Percentiles rank a stretch among this genome's conserved stretches.
These are phyloP conservation scores for Triticum monococcum DNA, from an alignment of 176 grass and related monocot species.

Conservation along the genomic window DNA sequence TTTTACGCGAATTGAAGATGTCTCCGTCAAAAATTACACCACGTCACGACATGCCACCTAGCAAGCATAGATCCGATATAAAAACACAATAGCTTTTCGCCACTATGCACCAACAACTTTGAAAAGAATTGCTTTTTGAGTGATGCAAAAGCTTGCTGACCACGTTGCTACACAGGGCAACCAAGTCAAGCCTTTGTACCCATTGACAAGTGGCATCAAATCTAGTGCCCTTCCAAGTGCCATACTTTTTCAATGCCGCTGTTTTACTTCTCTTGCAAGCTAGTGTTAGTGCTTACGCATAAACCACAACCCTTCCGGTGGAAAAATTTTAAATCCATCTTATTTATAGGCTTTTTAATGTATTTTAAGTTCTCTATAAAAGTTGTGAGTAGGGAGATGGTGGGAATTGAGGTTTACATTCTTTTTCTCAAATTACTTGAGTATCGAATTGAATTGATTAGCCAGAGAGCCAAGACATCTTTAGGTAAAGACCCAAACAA, in stretches of 20 bases:
- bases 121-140: conserved; percentile 15
- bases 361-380: too few relatives aligned
- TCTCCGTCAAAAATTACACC: not conserved
- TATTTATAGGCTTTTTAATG: too few relatives aligned
- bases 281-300: not conserved
- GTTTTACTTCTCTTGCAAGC: not conserved
- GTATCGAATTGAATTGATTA: too few relatives aligned
- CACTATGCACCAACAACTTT: conserved; percentile 19
- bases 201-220: conserved; percentile 20
- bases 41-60: conserved; percentile 16
- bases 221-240: not conserved
- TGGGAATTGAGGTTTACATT: too few relatives aligned
- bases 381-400: too few relatives aligned
- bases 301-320: too few relatives aligned
- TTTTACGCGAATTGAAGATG: not conserved
- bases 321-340: too few relatives aligned
- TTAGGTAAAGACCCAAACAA: too few relatives aligned
- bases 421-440: too few relatives aligned
- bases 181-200: conserved; percentile 9
- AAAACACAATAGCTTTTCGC: conserved; percentile 16
- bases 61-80: conserved; percentile 28
- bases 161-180: not conserved
- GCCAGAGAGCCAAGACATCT: too few relatives aligned
- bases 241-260: not conserved
- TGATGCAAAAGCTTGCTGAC: conserved; percentile 34